Evolutionary conservation across 2,329 filamentous ascomycete genomes (phyloP).

Genomic region (Trematosphaeria pertusa): DNA sequence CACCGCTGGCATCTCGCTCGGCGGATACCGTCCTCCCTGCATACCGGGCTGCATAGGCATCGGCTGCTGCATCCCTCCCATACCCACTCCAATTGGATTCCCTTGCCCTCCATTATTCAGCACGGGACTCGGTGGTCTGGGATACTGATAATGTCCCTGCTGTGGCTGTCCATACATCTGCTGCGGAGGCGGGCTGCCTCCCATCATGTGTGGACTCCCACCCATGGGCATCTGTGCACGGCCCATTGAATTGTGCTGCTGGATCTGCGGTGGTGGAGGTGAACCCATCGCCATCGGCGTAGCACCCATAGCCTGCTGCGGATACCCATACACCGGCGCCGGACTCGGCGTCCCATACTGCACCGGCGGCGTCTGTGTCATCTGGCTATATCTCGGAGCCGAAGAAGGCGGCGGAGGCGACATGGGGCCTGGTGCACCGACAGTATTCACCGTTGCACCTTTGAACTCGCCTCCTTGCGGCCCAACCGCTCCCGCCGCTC

Average conservation of each 20-base stretch:
- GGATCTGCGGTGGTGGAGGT: not conserved
- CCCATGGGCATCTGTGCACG: too few species aligned
- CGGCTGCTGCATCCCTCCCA: not conserved
- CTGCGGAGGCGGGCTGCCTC: too few species aligned
- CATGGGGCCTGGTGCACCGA: not conserved
- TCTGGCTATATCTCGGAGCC: not conserved
- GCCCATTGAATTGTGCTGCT: too few species aligned
- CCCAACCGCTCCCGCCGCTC: too few species aligned
- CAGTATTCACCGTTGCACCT: not conserved
- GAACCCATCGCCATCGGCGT: not conserved
- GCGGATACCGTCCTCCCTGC: not conserved
- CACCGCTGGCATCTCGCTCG: slow-evolving; percentile 3
- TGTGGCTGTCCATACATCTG: too few species aligned
- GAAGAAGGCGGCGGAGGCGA: not conserved
- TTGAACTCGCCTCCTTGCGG: not conserved
- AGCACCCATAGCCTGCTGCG: not conserved
- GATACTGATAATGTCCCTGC: slow-evolving; percentile 1
- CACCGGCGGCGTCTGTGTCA: not conserved
- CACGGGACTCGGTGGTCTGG: slow-evolving; percentile 1
- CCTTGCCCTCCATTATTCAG: not conserved
- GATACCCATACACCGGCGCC: not conserved
- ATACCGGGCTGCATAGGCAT: not conserved
- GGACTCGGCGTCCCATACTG: not conserved
- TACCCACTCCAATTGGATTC: too few species aligned
- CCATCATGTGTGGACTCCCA: too few species aligned